Conservation (phyloP, 2,329 filamentous ascomycete genomes). For the Xylogone sp. region DNA sequence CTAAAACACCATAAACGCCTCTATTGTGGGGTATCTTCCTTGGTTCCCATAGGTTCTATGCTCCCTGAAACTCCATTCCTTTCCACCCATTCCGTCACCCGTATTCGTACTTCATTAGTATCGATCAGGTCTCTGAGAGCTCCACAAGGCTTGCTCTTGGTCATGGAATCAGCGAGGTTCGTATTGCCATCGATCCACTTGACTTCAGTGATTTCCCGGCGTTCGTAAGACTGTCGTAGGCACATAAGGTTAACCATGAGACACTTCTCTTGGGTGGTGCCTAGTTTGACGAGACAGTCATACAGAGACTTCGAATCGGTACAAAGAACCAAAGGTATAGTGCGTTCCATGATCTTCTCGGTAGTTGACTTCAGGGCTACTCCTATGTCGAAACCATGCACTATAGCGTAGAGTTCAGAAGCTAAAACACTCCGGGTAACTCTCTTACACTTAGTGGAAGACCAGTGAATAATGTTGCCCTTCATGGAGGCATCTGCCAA, state of each 20-base stretch:
- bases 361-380: not conserved
- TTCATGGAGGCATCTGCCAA: not conserved
- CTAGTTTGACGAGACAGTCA: constrained; percentile 8
- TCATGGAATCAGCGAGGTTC: constrained; percentile 7
- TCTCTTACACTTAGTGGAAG: constrained; percentile 1
- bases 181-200: constrained; percentile 5
- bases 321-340: constrained; percentile 3
- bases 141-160: constrained; percentile 1
- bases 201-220: constrained; percentile 4
- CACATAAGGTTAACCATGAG: constrained; percentile 5
- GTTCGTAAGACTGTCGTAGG: constrained; percentile 2
- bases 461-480: constrained; percentile 1
- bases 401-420: not conserved
- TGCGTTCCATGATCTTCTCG: not conserved
- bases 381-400: not conserved
- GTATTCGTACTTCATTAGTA: constrained; percentile 2
- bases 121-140: constrained; percentile 6
- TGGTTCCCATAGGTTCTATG: not conserved
- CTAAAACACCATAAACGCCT: too few relatives aligned
- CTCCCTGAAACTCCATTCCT: not conserved
- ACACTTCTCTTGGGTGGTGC: constrained; percentile 6
- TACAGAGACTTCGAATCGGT: constrained; percentile 3
- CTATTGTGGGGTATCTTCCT: too few relatives aligned
- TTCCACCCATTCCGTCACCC: constrained; percentile 1
- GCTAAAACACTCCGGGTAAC: constrained; percentile 2